These are phyloP conservation scores for Gossypium australe DNA, from an alignment of 345 rosid species.

Conservation along the genomic window DNA sequence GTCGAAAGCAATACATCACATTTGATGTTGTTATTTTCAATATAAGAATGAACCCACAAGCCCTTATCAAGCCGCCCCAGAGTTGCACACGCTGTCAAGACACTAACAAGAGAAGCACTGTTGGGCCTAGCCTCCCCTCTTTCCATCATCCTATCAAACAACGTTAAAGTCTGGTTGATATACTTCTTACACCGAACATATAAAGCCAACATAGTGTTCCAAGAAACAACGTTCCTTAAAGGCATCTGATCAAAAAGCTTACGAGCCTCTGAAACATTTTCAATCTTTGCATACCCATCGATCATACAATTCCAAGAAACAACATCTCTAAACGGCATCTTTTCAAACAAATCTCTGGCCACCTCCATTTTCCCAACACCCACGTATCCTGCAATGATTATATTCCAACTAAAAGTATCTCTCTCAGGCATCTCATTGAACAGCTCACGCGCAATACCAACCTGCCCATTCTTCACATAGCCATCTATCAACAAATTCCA, in stretches of 20 bases:
- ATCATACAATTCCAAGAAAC: conserved; percentile 67
- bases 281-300: conserved; percentile 42
- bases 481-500: conserved; percentile 52
- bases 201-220: conserved; percentile 55
- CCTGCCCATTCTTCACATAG: conserved; percentile 32
- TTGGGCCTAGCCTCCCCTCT: conserved; percentile 41
- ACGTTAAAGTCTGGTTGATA: conserved; percentile 34
- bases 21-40: conserved; percentile 30
- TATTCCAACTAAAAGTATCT: conserved; percentile 58
- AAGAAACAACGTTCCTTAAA: conserved; percentile 44
- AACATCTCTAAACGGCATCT: conserved; percentile 41
- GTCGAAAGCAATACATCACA: conserved; percentile 51
- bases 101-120: conserved; percentile 48
- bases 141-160: conserved; percentile 44
- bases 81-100: conserved; percentile 53
- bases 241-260: conserved; percentile 46
- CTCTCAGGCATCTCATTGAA: conserved; percentile 48
- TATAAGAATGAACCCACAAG: conserved; percentile 40
- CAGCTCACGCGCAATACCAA: conserved; percentile 41
- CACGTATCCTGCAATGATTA: conserved; percentile 51
- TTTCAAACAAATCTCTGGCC: conserved; percentile 38
- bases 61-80: conserved; percentile 44
- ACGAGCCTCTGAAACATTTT: conserved; percentile 21
- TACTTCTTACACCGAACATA: conserved; percentile 46
- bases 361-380: conserved; percentile 32